Conservation (phyloP, 2,329 filamentous ascomycete genomes). For the Trichophyton benhamiae region DNA sequence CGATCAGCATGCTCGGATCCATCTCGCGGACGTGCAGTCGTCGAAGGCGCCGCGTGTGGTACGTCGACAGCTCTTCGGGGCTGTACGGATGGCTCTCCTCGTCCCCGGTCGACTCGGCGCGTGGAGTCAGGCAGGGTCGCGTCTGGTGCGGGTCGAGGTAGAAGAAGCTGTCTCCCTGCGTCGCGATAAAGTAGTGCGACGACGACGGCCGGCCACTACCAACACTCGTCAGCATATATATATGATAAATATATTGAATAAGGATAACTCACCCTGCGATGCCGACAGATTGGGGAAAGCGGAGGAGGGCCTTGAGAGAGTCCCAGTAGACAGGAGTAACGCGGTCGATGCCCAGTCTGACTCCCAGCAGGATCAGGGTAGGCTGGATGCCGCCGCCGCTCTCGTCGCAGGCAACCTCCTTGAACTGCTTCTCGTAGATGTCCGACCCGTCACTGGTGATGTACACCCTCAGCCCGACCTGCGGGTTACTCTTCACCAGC, state of each 20-base stretch:
- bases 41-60: conserved; percentile 75
- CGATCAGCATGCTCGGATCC: conserved; percentile 96
- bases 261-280: conserved; percentile 62
- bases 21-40: conserved; percentile 78
- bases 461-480: conserved; percentile 63
- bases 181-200: conserved; percentile 65
- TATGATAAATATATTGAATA: not conserved
- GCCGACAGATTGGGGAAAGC: conserved; percentile 85
- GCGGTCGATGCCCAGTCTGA: conserved; percentile 81
- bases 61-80: conserved; percentile 62
- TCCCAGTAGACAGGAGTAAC: conserved; percentile 93
- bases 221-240: not conserved
- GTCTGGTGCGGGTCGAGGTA: conserved; percentile 92
- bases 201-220: conserved; percentile 77
- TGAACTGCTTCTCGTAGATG: conserved; percentile 82
- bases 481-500: conserved; percentile 53
- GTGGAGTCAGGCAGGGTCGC: conserved; percentile 58
- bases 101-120: conserved; percentile 28
- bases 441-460: conserved; percentile 81
- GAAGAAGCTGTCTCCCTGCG: conserved; percentile 68
- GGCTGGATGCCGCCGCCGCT: conserved; percentile 57
- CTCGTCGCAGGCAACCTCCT: conserved; percentile 48
- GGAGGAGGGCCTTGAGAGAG: conserved; percentile 70
- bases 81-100: conserved; percentile 41
- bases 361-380: conserved; percentile 78